Evolutionary conservation across 148 eudicot genomes (phyloP).

Genomic region (Hydrangea macrophylla): DNA sequence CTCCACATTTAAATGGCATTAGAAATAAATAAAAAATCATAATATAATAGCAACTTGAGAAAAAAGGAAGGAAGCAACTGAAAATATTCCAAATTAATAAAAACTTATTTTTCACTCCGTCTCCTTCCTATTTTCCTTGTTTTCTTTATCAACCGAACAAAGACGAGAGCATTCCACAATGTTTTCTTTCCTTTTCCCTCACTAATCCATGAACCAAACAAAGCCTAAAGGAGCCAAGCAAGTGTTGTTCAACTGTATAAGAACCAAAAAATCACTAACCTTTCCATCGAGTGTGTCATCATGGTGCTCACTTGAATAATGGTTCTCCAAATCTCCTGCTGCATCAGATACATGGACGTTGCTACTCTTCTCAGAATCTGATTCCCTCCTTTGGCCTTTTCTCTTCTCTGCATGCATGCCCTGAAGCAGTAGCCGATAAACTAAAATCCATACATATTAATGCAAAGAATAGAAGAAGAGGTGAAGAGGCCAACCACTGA

Average conservation of each 20-base stretch:
- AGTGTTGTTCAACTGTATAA: too few species aligned
- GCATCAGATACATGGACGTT: conserved; percentile 36
- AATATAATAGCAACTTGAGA: too few species aligned
- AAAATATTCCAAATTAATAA: not conserved
- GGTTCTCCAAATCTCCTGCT: conserved; percentile 37
- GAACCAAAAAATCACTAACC: conserved; percentile 30
- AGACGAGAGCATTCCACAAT: too few species aligned
- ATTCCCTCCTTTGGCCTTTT: conserved; percentile 44
- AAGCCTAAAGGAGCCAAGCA: too few species aligned
- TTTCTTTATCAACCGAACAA: not conserved
- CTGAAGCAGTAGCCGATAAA: conserved; percentile 17
- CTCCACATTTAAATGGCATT: too few species aligned
- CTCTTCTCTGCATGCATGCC: conserved; percentile 39
- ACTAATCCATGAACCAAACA: too few species aligned
- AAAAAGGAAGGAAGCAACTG: too few species aligned
- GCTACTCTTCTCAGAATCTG: conserved; percentile 55
- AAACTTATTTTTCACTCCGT: too few species aligned
- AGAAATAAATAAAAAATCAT: too few species aligned
- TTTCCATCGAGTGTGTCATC: conserved; percentile 46
- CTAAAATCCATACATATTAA: not conserved
- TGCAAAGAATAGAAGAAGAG: conserved; percentile 3
- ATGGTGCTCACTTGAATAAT: conserved; percentile 36
- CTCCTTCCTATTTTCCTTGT: too few species aligned
- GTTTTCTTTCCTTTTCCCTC: not conserved
- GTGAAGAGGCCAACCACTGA: conserved; percentile 32